Evolutionary conservation across 2,329 filamentous ascomycete species (phyloP).

Genomic region (Stemphylium beticola): DNA sequence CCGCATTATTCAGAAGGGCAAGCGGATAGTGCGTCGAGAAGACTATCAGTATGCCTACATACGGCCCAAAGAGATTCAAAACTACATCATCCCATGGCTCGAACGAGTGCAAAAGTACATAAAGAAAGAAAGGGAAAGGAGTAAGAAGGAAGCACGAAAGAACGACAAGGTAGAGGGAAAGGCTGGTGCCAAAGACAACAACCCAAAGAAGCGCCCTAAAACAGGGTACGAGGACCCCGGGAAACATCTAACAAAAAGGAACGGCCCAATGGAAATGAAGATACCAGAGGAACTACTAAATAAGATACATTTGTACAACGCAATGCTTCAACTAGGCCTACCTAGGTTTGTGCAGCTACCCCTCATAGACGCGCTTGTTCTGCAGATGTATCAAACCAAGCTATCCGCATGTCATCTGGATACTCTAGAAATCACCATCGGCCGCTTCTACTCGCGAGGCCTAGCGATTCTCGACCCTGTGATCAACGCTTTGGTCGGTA

Average conservation of each 20-base stretch:
- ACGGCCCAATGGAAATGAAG: background rate
- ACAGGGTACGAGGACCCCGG: background rate
- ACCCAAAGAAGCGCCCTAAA: background rate
- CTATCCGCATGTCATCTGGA: slow-evolving; percentile 20
- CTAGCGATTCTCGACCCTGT: slow-evolving; percentile 30
- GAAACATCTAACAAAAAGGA: background rate
- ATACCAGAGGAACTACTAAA: slow-evolving; percentile 16
- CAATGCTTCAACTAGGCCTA: slow-evolving; percentile 26
- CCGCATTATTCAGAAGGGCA: background rate
- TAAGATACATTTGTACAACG: slow-evolving; percentile 31
- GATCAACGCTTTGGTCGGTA: slow-evolving; percentile 23
- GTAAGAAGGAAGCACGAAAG: background rate
- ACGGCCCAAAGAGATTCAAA: slow-evolving; percentile 8
- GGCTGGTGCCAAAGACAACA: background rate
- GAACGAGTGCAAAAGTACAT: slow-evolving; percentile 1
- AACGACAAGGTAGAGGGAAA: background rate
- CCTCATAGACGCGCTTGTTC: slow-evolving; percentile 19
- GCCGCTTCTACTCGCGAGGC: slow-evolving; percentile 18
- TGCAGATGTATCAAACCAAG: slow-evolving; percentile 20
- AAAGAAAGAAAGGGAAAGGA: background rate
- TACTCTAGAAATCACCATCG: slow-evolving; percentile 24
- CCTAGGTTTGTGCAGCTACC: slow-evolving; percentile 13
- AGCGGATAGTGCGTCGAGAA: background rate
- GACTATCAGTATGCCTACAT: slow-evolving; percentile 20
- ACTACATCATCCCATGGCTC: slow-evolving; percentile 26